Evolutionary conservation across 306 rosid species (phyloP).

Genomic region (Castanea mollissima): DNA sequence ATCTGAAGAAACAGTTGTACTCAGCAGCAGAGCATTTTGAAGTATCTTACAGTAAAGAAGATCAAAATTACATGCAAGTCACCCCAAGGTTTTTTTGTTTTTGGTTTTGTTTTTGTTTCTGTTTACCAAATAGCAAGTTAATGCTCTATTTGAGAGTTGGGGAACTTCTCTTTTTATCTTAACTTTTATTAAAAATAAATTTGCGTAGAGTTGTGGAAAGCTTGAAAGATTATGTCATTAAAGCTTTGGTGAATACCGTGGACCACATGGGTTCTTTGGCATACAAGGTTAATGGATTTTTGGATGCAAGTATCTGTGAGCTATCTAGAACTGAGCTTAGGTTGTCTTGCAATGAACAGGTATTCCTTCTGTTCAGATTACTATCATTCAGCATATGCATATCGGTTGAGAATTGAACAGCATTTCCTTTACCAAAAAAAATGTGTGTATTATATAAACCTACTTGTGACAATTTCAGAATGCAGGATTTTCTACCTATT

Average conservation of each 20-base stretch:
- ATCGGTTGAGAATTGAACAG: background rate
- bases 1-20: constrained; percentile 37
- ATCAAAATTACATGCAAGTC: constrained; percentile 29
- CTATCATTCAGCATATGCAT: background rate
- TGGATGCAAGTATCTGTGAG: constrained; percentile 25
- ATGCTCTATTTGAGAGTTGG: background rate
- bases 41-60: constrained; percentile 31
- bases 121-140: background rate
- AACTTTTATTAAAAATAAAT: background rate
- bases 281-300: constrained; percentile 25
- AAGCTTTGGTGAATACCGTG: constrained; percentile 36
- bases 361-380: background rate
- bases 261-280: constrained; percentile 45
- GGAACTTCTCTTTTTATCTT: background rate
- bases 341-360: constrained; percentile 33
- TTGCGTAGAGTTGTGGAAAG: constrained; percentile 34
- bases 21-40: constrained; percentile 48
- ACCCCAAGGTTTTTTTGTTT: background rate
- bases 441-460: background rate
- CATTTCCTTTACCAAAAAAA: too few relatives aligned
- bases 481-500: background rate
- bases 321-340: constrained; percentile 26
- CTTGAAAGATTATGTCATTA: constrained; percentile 39
- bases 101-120: background rate
- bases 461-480: background rate